These are phyloP conservation scores for Kodamaea derodonti DNA, from an alignment of 1,139 yeast species.

Conservation along the genomic window DNA sequence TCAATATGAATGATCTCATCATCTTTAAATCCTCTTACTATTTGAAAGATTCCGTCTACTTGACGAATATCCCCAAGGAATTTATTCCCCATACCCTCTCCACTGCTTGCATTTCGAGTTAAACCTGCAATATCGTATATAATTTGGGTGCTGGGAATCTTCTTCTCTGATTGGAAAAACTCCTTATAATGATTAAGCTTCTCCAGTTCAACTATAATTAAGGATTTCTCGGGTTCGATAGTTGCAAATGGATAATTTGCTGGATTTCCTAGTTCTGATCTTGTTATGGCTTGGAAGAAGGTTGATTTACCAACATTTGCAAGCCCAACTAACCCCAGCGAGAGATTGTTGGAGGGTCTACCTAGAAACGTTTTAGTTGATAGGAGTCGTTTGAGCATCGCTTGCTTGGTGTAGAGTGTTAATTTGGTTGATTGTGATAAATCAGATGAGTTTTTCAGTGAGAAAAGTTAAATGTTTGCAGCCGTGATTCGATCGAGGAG, in stretches of 20 bases:
- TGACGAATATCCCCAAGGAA: conserved; percentile 67
- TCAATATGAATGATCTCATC: conserved; percentile 74
- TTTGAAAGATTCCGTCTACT: conserved; percentile 73
- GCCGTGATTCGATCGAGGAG: too few species aligned
- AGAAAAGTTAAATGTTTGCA: too few species aligned
- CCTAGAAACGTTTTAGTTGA: background rate
- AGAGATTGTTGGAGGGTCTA: conserved; percentile 52
- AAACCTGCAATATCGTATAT: conserved; percentile 74
- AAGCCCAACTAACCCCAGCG: conserved; percentile 62
- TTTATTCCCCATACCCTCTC: conserved; percentile 77
- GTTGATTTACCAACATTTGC: conserved; percentile 78
- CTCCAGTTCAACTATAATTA: conserved; percentile 52
- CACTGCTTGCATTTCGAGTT: conserved; percentile 67
- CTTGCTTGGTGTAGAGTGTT: too few species aligned
- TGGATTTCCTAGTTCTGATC: conserved; percentile 65
- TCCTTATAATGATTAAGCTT: conserved; percentile 41
- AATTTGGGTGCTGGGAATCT: conserved; percentile 53
- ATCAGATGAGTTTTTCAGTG: too few species aligned
- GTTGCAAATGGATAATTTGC: conserved; percentile 83
- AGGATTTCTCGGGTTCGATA: conserved; percentile 68
- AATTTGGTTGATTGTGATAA: too few species aligned
- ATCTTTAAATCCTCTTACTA: conserved; percentile 63
- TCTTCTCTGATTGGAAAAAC: conserved; percentile 49
- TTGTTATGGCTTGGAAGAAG: conserved; percentile 67
- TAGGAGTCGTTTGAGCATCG: conserved; percentile 1